These are phyloP conservation scores for Stevia rebaudiana DNA, from an alignment of 140 eudicot genomes.

Conservation along the genomic window DNA sequence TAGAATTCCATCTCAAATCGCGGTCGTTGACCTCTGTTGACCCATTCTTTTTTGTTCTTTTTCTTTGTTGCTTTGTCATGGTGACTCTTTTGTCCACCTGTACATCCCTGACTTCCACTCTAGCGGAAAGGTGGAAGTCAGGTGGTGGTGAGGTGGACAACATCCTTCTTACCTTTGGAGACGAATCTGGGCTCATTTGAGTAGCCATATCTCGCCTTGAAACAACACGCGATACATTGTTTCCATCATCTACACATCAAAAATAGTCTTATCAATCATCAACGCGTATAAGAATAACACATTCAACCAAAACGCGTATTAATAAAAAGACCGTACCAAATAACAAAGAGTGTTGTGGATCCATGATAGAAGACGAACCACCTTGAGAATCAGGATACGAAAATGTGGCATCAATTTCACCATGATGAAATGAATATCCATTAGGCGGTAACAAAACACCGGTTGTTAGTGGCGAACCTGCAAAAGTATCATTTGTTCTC, in stretches of 20 bases:
- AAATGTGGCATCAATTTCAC: constrained; percentile 30
- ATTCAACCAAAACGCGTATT: background rate
- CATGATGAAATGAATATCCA: constrained; percentile 47
- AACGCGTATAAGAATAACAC: background rate
- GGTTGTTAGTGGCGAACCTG: constrained; percentile 57
- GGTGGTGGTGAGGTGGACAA: constrained; percentile 40
- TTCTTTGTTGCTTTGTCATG: constrained; percentile 29
- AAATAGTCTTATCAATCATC: background rate
- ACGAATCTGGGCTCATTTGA: constrained; percentile 70
- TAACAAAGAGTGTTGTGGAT: background rate
- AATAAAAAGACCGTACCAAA: background rate
- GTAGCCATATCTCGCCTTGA: constrained; percentile 85
- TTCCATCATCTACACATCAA: constrained; percentile 50
- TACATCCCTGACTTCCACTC: constrained; percentile 70
- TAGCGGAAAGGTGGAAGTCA: constrained; percentile 16
- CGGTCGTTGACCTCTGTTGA: constrained; percentile 28
- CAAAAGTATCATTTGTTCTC: constrained; percentile 32
- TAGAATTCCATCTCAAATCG: constrained; percentile 40
- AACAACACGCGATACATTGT: constrained; percentile 26
- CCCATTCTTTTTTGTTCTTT: constrained; percentile 24
- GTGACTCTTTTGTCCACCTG: constrained; percentile 76
- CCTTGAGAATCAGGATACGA: constrained; percentile 54
- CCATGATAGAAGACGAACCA: background rate
- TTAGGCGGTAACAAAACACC: constrained; percentile 71
- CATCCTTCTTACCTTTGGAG: constrained; percentile 40